A percentile compares a stretch with the other conserved stretches of the same genome.
These are phyloP conservation scores for Stylonectria norvegica DNA, from an alignment of 2,329 filamentous ascomycete genomes.

Conservation along the genomic window DNA sequence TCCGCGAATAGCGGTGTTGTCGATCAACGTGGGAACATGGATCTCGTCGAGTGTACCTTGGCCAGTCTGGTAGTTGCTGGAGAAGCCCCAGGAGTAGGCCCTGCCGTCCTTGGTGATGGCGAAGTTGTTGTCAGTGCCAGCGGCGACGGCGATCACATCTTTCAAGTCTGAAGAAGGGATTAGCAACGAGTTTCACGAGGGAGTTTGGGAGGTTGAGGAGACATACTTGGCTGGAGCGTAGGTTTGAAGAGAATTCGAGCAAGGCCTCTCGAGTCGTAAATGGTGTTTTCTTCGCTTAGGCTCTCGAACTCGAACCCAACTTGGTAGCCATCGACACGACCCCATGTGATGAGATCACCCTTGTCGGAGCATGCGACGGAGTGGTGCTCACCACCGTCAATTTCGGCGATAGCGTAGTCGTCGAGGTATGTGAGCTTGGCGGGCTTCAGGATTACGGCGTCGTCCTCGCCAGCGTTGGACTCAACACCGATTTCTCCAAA, in stretches of 20 bases:
- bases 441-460: conserved; percentile 69
- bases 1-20: conserved; percentile 77
- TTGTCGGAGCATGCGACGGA: conserved; percentile 60
- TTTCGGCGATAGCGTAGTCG: conserved; percentile 59
- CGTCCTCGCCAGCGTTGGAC: conserved; percentile 49
- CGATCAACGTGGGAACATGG: conserved; percentile 70
- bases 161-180: conserved; percentile 40
- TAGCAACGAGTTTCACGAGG: background rate
- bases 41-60: conserved; percentile 77
- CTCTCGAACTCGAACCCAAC: conserved; percentile 56
- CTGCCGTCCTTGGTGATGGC: conserved; percentile 67
- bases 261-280: conserved; percentile 59
- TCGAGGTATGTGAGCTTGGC: conserved; percentile 63
- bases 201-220: background rate
- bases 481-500: conserved; percentile 74
- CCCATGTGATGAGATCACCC: conserved; percentile 59
- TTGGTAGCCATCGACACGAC: conserved; percentile 52
- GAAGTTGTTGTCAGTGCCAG: conserved; percentile 71
- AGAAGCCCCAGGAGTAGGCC: conserved; percentile 79
- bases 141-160: conserved; percentile 52
- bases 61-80: conserved; percentile 74
- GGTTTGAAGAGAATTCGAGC: conserved; percentile 60
- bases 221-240: conserved; percentile 43
- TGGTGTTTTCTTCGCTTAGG: conserved; percentile 48
- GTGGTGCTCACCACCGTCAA: conserved; percentile 73